Base-by-base conservation (phyloP, 2,329 filamentous ascomycete species). In the Dothidotthia symphoricarpi region DNA sequence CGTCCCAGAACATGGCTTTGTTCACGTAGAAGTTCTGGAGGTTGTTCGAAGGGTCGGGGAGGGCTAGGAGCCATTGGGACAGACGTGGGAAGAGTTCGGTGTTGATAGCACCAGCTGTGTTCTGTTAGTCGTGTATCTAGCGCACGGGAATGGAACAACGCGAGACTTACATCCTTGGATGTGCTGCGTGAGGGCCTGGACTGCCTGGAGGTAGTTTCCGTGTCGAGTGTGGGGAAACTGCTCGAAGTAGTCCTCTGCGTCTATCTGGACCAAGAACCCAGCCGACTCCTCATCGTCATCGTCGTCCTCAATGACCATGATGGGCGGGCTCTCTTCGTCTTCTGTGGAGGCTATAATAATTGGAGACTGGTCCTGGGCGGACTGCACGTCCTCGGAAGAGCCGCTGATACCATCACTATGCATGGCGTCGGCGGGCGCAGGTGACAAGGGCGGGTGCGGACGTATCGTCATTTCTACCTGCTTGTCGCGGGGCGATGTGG, bases 381-480 rank as follows among this genome's bases (percentile, higher is more conserved):
- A 41, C 1, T 38, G 17, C 3, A 46, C 29, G 9, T 46, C 28
- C 22, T 49, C 45, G 16, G 24, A 24, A 16, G 22, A 13, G 31
- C 11, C 41, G 14, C 51, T 25, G 19, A 41, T 33, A 28, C 43
- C 41, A 41, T 38, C 39, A 38, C 47, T 27, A 22, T 39, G 39
- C 8, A 54, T 48, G 26, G 42, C 37, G 26, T 50, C 51, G 16
- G 36, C 42, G 26, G 41, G 51, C 37, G 56, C 44, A 24, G 56
- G 52, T 32, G 59, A 57, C 7, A 54, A 56, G 14, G 59, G 47
- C 13, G 56, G 56, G 34, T 61, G 65, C 31, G 63, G 55, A 46
- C 63, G 61, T 49, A 67, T 70, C 26, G 69, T 63, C 54, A 71
- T 66, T 39, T 69, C 55, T 29, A 64, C 66, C 27, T 56, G 64